These are phyloP conservation scores for Entomortierella lignicola DNA, from an alignment of 192 early-diverging fungal genomes.

Conservation along the genomic window DNA sequence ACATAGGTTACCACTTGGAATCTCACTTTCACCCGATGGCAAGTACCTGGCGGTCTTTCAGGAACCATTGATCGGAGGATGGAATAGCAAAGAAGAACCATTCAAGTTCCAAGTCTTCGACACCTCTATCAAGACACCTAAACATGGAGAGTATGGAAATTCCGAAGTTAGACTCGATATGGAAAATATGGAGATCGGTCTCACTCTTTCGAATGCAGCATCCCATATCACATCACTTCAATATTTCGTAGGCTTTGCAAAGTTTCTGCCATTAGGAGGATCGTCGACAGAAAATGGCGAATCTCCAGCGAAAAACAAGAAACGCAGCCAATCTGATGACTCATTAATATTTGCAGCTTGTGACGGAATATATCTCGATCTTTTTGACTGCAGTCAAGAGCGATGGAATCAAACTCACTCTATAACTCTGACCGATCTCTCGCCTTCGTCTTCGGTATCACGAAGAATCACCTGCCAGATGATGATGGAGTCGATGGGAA, in stretches of 20 bases:
- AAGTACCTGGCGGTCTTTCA: conserved; percentile 31
- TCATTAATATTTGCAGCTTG: conserved; percentile 29
- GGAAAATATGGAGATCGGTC: neutral
- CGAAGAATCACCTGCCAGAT: conserved; percentile 45
- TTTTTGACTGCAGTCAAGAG: conserved; percentile 11
- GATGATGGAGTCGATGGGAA: conserved; percentile 44
- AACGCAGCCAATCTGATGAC: neutral
- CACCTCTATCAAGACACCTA: conserved; percentile 14
- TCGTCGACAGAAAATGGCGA: neutral
- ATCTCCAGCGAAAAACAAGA: neutral
- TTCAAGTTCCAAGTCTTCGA: conserved; percentile 38
- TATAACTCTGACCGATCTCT: conserved; percentile 25
- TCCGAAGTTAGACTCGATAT: neutral
- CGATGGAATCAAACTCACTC: conserved; percentile 29
- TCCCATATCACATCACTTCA: neutral
- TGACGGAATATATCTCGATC: conserved; percentile 29
- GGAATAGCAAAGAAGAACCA: conserved; percentile 3
- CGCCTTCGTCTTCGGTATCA: conserved; percentile 26
- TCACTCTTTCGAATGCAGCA: neutral
- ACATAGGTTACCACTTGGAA: neutral
- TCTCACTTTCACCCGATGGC: conserved; percentile 21
- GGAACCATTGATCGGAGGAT: conserved; percentile 41
- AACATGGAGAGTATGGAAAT: neutral
- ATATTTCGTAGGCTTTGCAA: neutral
- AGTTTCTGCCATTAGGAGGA: neutral